A percentile compares a stretch with the other conserved stretches of the same genome.
Conservation (phyloP, 192 early-diverging fungal species). For the Thamnidium elegans region DNA sequence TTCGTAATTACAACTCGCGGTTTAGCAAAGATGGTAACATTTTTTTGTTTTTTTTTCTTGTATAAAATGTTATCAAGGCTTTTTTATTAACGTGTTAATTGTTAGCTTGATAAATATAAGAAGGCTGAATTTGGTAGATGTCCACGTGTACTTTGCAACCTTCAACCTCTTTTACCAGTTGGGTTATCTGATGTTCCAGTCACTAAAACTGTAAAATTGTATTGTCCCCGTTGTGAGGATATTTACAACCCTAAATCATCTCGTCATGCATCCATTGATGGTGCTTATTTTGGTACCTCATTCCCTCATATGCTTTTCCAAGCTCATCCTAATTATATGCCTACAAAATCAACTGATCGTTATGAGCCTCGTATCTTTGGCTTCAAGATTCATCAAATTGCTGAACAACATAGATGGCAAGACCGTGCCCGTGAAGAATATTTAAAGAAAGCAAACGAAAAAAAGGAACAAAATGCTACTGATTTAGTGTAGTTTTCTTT, state of each 20-base stretch:
- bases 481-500: no score
- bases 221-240: conserved; percentile 94
- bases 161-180: conserved; percentile 84
- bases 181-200: conserved; percentile 86
- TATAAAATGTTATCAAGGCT: no score
- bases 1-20: conserved; percentile 93
- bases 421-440: conserved; percentile 68
- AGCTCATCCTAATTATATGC: conserved; percentile 77
- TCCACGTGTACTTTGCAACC: conserved; percentile 87
- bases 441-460: conserved; percentile 3
- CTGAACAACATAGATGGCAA: conserved; percentile 87
- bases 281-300: conserved; percentile 94
- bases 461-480: not conserved
- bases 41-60: not conserved
- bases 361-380: conserved; percentile 96
- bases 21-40: conserved; percentile 80
- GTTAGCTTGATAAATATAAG: conserved; percentile 82
- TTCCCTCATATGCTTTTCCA: conserved; percentile 96
- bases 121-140: conserved; percentile 91
- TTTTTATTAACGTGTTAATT: not conserved
- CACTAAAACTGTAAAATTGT: conserved; percentile 86
- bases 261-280: conserved; percentile 81
- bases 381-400: conserved; percentile 84
- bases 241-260: conserved; percentile 86
- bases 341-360: conserved; percentile 72